These are phyloP conservation scores for Hysterangium stoloniferum DNA, from an alignment of 768 basidiomycete species.

Conservation along the genomic window DNA sequence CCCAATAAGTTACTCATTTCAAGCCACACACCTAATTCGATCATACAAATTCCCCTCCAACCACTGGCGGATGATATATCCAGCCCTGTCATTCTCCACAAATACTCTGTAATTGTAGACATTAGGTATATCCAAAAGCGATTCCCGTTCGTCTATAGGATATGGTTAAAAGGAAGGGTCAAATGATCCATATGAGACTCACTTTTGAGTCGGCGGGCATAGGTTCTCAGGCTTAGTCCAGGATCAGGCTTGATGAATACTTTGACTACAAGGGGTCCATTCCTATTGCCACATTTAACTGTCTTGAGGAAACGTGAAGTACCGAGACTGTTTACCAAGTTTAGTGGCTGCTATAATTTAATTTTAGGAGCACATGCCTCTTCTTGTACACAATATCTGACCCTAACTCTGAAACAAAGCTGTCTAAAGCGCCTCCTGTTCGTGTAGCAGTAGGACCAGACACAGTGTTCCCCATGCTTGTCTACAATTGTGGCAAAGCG, in stretches of 20 bases:
- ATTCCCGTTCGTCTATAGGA: conserved; percentile 71
- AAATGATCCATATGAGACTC: background rate
- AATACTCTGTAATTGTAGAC: conserved; percentile 85
- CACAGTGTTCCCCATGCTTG: conserved; percentile 68
- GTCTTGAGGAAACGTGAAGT: conserved; percentile 59
- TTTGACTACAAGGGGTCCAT: conserved; percentile 60
- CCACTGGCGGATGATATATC: conserved; percentile 93
- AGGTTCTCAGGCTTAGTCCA: conserved; percentile 62
- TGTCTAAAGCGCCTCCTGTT: conserved; percentile 76
- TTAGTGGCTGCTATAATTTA: background rate
- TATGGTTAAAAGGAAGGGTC: conserved; percentile 7
- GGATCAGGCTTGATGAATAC: conserved; percentile 76
- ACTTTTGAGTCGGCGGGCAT: conserved; percentile 74
- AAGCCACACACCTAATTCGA: conserved; percentile 75
- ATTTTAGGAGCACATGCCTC: conserved; percentile 44
- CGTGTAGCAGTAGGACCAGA: conserved; percentile 65
- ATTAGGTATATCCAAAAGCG: conserved; percentile 77
- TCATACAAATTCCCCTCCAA: conserved; percentile 91
- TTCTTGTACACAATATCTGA: conserved; percentile 86
- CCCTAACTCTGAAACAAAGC: conserved; percentile 83
- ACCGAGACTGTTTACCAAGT: conserved; percentile 25
- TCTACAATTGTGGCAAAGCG: background rate
- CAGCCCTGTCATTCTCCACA: conserved; percentile 92
- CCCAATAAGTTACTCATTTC: background rate
- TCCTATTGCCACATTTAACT: conserved; percentile 77